Base-by-base conservation (phyloP, 257 asterid genomes). In the Cordia subcordata region DNA sequence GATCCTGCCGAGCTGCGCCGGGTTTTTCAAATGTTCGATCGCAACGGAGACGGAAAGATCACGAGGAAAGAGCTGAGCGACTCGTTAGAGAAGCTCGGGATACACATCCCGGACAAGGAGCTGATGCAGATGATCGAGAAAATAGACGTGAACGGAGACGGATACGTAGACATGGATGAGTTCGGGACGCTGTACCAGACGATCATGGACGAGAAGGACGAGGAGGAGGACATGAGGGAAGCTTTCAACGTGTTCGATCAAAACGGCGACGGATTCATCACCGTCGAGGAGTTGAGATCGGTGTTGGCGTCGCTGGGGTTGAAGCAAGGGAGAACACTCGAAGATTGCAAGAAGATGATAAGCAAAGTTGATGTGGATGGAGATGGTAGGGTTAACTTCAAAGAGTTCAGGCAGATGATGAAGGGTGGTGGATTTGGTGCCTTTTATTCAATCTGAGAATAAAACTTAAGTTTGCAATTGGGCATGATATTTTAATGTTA, bases 361-460 rank as follows among this genome's bases (percentile, higher is more conserved):
- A 60, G 55, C 61, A 77, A 69, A 67, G 79, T 77, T 10, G 82
- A 77, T 13, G 76, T 53, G 37, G 82, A 77, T 49, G 77, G 82
- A 17, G 82, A 77, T 60, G 82, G 76, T 8, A 77, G 21, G 74
- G 79, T 77, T 22, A 56, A 77, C 33, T 77, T 57, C 13, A 73
- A 60, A 20, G 79, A 77, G 54, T 77, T 77, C 54, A 59, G 61
- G 38, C 79, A 77, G 66, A 77, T 77, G 82, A 77, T 77, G 82
- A 77, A 77, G 65, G 49, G 77, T 18, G 82, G 82, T 65, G 82
- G 79, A 23, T 77, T 77, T 60, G 67, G 77, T 50, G 73, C 79
- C 35, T 66, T 73, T 49, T 59, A 55, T 59, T 63, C 56, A 38
- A 47, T 13, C 14, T 56, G 57, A 62, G n/a, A n/a, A n/a, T n/a